Evolutionary conservation across 2,329 filamentous ascomycete species (phyloP), one percentile per base, ranked within the genome.

Genomic region (Biscogniauxia mediterranea): DNA sequence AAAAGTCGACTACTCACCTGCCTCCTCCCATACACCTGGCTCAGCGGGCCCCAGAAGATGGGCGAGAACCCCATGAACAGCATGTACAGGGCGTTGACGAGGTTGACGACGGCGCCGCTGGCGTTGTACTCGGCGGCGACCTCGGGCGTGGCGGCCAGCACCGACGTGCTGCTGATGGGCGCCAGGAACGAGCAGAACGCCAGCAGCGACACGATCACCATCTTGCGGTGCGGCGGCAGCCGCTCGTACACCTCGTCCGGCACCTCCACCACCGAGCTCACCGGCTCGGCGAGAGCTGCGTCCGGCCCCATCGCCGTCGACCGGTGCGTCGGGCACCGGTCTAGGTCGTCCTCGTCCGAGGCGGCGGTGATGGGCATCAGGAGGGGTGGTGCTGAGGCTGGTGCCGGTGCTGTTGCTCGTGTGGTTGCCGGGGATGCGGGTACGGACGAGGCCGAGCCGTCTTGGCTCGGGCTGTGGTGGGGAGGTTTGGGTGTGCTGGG

Each of bases 111-210:
- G 9, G 83, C 84, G 5, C 87, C 88, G 0, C 84, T 89, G 0
- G 88, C 91, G 49, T 79, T 65, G 71, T 85, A 92, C 7, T 85
- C 86, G 3, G 72, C 73, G 1, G 89, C 89, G 5, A 94, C 87
- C 73, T 94, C 90, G 1, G 90, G 90, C 1, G 89, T 85, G 1
- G 90, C 91, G 1, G 89, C 83, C 13, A 94, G 76, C 8, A 93
- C 85, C 1, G 88, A 88, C 0, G 90, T 93, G 49, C 87, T 91
- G 13, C 87, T 89, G 23, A 92, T 84, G 0, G 91, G 91, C 0
- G 91, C 87, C 52, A 94, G 79, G 65, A 94, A 92, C 25, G 88
- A 86, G 75, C 89, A 92, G 71, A 89, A 91, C 0, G 89, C 88
- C 57, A 93, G 76, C 5, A 93, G 82, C 9, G 80, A 78, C 17